Base-by-base conservation (phyloP, 306 rosid species). In the Inga leiocalycina region DNA sequence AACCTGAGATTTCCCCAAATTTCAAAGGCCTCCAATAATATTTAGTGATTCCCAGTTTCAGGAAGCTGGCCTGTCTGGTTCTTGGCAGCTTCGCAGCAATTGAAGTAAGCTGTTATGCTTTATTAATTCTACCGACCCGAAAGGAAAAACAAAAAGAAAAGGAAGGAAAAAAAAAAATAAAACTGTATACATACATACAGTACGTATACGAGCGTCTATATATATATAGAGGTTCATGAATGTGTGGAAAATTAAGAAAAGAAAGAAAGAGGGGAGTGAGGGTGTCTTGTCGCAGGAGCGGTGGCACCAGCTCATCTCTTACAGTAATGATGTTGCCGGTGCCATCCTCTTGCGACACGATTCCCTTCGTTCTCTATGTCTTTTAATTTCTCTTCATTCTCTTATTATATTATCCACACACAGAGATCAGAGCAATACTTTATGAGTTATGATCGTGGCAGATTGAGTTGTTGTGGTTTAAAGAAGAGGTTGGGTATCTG, bases 251-350 rank as follows among this genome's bases (percentile, higher is more conserved):
- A 49, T 49, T 49, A 49, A 49, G 17, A 49, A 57, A 57, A 57
- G 10, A 17, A 1, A 59, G 8, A 27, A 62, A 27, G 17, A 27
- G 19, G 20, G 30, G 41, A 30, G 70, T 64, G 41, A 64, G 70
- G 70, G 43, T 39, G 13, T 81, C 12, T 2, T 81, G 88, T 85
- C 88, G 85, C 80, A 85, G 85, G 85, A 85, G 85, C 3, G 85
- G 76, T 85, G 77, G 70, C 68, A 71, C 79, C 71, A 30, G n/a
- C 44, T 48, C 43, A 19, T 10, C 0, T 45, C 17, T 49, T 49
- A 49, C 43, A 39, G 6, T 39, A 59, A 10, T 59, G 8, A 44
- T 49, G 30, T 27, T 52, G 81, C 43, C 2, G n/a, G 78, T 15
- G 81, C 66, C 73, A 73, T 81, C 81, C 74, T 75, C 82, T 24